These are phyloP conservation scores for Phytophthora foliorum DNA, from an alignment of 352 stramenopile species.

Conservation along the genomic window DNA sequence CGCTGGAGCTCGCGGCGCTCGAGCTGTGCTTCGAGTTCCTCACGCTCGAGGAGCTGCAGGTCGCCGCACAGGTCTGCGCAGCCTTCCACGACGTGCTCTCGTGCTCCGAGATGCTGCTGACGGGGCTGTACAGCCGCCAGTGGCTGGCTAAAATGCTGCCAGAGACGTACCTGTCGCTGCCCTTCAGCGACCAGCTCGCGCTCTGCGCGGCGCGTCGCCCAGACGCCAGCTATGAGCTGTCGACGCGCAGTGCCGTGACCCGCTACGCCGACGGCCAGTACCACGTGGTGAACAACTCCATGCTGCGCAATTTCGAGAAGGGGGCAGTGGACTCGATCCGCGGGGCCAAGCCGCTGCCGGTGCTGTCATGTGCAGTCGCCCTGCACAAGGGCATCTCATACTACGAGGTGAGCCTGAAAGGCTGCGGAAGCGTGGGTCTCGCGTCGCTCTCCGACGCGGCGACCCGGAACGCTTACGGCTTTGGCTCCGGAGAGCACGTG, in stretches of 20 bases:
- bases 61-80: constrained; percentile 54
- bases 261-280: constrained; percentile 48
- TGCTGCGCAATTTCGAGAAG: constrained; percentile 80
- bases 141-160: constrained; percentile 55
- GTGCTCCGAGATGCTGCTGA: constrained; percentile 55
- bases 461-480: constrained; percentile 76
- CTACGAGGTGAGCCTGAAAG: constrained; percentile 81
- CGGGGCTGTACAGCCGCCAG: constrained; percentile 67
- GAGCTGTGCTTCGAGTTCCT: constrained; percentile 86
- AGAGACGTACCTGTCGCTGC: constrained; percentile 45
- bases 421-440: constrained; percentile 84
- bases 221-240: constrained; percentile 52
- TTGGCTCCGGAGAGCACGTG: constrained; percentile 84
- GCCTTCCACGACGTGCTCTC: constrained; percentile 67
- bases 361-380: constrained; percentile 65
- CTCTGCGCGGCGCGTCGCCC: constrained; percentile 51
- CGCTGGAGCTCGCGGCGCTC: constrained; percentile 58
- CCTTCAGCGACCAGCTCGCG: constrained; percentile 55
- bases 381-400: constrained; percentile 71
- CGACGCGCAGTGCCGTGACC: constrained; percentile 68
- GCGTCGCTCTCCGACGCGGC: constrained; percentile 64
- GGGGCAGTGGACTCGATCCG: constrained; percentile 81
- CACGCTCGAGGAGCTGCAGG: constrained; percentile 56
- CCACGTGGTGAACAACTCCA: constrained; percentile 83
- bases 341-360: constrained; percentile 53